phyloP scores from a whole-genome alignment of 495 filamentous ascomycete genomes.

The Xylaria telfairii region DNA sequence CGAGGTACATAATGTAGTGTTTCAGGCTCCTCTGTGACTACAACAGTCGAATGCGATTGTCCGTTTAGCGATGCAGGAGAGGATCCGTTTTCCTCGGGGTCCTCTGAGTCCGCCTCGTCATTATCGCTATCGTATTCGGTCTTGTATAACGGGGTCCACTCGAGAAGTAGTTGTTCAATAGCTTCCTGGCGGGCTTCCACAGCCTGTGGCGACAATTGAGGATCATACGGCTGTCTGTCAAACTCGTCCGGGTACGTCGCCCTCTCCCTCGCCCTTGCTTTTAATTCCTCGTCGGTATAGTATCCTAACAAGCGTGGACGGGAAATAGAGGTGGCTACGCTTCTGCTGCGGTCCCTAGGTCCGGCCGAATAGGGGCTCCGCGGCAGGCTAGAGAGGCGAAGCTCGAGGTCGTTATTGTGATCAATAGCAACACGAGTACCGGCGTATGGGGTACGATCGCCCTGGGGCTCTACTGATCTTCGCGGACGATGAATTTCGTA shows the following conservation, averaged over 20 bases:
- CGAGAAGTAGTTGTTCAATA: background rate
- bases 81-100: too few relatives aligned
- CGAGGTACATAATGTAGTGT: background rate
- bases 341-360: background rate
- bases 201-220: background rate
- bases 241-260: background rate
- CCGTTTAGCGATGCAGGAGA: background rate
- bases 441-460: background rate
- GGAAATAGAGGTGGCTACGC: background rate
- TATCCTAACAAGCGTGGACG: background rate
- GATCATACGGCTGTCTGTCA: background rate
- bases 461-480: background rate
- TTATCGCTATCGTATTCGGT: background rate
- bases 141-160: constrained; percentile 2
- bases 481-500: background rate
- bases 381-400: background rate
- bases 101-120: background rate
- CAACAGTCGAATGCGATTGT: background rate
- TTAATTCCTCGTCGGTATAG: constrained; percentile 3
- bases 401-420: background rate
- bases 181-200: too few relatives aligned
- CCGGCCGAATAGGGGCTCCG: background rate
- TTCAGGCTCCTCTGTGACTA: background rate
- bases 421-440: background rate
- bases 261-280: background rate